Evolutionary conservation across 805 yeast genomes (phyloP), one percentile per base, ranked within the genome.

Genomic region (Candida argentea): DNA sequence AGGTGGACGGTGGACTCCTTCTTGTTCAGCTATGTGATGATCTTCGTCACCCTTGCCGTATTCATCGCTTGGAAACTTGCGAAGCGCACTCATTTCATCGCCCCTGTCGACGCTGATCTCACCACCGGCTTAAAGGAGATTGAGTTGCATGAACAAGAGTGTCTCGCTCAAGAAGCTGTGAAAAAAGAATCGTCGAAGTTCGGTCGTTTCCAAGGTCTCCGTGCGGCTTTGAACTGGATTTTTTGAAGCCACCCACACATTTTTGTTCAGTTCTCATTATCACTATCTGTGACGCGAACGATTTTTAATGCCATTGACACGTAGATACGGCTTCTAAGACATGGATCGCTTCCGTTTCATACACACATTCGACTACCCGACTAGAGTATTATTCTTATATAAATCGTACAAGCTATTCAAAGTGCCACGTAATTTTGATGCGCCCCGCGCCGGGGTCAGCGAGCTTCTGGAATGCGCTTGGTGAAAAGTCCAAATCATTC

Each of bases 21-120:
- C 53, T 57, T 82, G 39, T 80, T 73, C 52, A 69, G 70, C 43
- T 84, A 84, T 44, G 58, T 84, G 34, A 76, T 80, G 76, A 65
- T 83, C 8, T 81, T 82, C 33, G 51, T 61, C 12, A 37, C 50
- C 4, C 29, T 51, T 22, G 57, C 44, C 5, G 46, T 53, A n/a
- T 55, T 37, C 36, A 30, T 45, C 13, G 36, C 49, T 27, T 61
- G 65, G 65, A 60, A 61, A 28, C 14, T 61, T 5, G 24, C 47
- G 27, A 60, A 52, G 43, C 51, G 48, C 35, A 52, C 65, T 7
- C 56, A 54, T 28, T 47, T 48, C 31, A 39, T 67, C 28, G 55
- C 50, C 18, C 63, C 70, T 9, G 57, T 46, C 11, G 67, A 62
- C 10, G 72, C 70, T 11, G 74, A 68, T 40, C 46, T 68, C 32